These are phyloP conservation scores for Calonectria honghensis DNA, from an alignment of 2,329 filamentous ascomycete genomes.

Conservation along the genomic window DNA sequence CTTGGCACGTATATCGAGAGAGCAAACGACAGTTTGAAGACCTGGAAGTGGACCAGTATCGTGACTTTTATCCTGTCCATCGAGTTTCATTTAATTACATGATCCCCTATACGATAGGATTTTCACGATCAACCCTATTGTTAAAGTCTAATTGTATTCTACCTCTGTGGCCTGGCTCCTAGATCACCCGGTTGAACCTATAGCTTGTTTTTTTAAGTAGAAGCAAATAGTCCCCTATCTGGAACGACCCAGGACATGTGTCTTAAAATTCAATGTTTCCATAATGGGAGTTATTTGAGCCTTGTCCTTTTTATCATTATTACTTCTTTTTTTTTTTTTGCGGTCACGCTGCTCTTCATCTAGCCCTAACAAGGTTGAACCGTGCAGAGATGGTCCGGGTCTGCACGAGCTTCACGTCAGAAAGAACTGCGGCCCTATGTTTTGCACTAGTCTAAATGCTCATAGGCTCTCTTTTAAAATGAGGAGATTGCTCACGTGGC, in stretches of 20 bases:
- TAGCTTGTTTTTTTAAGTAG: too few relatives aligned
- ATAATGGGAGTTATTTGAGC: not conserved
- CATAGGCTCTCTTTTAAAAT: not conserved
- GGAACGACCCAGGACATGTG: too few relatives aligned
- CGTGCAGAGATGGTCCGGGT: not conserved
- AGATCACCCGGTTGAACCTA: too few relatives aligned
- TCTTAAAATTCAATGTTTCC: too few relatives aligned
- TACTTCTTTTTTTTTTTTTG: not conserved
- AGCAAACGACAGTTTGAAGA: slow-evolving; percentile 6
- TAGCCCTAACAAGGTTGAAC: not conserved
- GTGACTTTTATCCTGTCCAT: slow-evolving; percentile 33
- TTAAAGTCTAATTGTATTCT: too few relatives aligned
- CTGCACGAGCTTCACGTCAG: not conserved
- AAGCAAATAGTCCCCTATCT: not conserved
- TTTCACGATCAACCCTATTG: too few relatives aligned
- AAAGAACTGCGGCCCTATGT: not conserved
- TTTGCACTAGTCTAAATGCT: not conserved
- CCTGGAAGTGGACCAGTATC: slow-evolving; percentile 29
- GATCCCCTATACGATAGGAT: too few relatives aligned
- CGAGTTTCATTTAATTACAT: too few relatives aligned
- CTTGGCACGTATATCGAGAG: slow-evolving; percentile 26
- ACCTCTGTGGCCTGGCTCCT: too few relatives aligned
- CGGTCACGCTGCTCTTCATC: not conserved
- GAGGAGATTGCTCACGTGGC: not conserved
- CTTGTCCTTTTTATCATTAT: not conserved